Evolutionary conservation across 805 yeast genomes (phyloP).

Genomic region (Scheffersomyces coipomensis): DNA sequence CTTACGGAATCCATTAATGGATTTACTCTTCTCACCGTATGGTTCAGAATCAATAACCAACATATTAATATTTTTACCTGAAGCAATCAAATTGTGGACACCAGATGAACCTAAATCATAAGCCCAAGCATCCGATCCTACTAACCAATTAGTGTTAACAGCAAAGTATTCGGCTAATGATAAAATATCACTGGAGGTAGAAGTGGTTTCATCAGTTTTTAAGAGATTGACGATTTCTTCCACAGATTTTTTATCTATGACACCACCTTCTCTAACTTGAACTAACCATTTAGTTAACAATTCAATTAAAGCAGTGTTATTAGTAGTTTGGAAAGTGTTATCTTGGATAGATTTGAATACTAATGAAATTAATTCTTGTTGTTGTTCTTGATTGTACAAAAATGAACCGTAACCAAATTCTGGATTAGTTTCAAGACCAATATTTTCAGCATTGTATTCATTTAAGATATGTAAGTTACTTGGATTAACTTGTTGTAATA

Average conservation of each 20-base stretch:
- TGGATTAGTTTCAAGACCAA: conserved; percentile 56
- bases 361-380: conserved; percentile 40
- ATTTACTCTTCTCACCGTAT: conserved; percentile 36
- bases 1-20: conserved; percentile 57
- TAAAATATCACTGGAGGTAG: conserved; percentile 45
- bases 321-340: conserved; percentile 40
- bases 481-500: conserved; percentile 66
- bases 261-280: conserved; percentile 35
- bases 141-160: conserved; percentile 67
- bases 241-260: conserved; percentile 19
- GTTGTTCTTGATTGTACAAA: conserved; percentile 55
- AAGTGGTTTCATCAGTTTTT: conserved; percentile 35
- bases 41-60: conserved; percentile 88
- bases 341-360: conserved; percentile 48
- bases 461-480: conserved; percentile 59
- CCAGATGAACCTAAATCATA: conserved; percentile 91
- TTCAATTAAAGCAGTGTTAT: conserved; percentile 50
- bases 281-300: conserved; percentile 71
- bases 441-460: conserved; percentile 47
- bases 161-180: conserved; percentile 44
- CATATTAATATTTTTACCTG: conserved; percentile 77
- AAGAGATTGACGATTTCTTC: conserved; percentile 37
- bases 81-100: conserved; percentile 77
- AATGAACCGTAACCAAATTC: conserved; percentile 86
- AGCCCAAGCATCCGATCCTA: conserved; percentile 95